Evolutionary conservation across 805 yeast genomes (phyloP), one percentile per base, ranked within the genome.

Genomic region (Candida xyloterini): DNA sequence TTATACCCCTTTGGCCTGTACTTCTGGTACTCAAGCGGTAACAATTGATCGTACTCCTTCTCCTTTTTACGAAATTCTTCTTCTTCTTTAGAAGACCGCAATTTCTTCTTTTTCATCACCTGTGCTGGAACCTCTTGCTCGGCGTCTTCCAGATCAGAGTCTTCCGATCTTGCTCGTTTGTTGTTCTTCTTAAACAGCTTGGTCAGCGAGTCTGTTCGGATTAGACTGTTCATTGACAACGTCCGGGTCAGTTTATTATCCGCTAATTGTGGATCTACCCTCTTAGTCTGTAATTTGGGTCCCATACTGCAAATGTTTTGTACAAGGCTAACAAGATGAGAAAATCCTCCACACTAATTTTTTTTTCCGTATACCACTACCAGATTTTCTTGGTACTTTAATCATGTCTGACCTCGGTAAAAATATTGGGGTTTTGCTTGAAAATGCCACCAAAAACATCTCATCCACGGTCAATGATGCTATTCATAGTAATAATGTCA

Each of bases 391-490:
- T 18, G 20, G 6, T 18, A 8, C 13, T 5, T 13, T 14, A 33
- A 16, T 27, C 10, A 51, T 51, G 56, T 31, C 52, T 14, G 53
- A 51, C 23, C 37, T 55, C 27, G 50, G 51, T n/a, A 42, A 51
- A 31, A 55, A 55, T 38, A 66, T 86, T 51, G 73, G 89, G 15
- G 78, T 85, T 11, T 78, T 86, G 63, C 67, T 88, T 39, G 95
- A 85, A 63, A 78, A 88, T 18, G 95, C 95, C 1, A 74, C 79
- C 48, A 89, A 81, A 47, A 61, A 86, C 51, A 84, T 95, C 3
- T 68, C 84, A 35, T 93, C 84, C 50, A 95, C 95, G 1, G 93
- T 95, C 1, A 83, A 81, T 1, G 78, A 85, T 9, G 93, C 95
- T 0, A 74, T 87, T 31, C 32, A 30, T 27, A 26, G 36, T 26